Evolutionary conservation across 805 yeast species (phyloP).

Genomic region (Candida cerambycidarum): DNA sequence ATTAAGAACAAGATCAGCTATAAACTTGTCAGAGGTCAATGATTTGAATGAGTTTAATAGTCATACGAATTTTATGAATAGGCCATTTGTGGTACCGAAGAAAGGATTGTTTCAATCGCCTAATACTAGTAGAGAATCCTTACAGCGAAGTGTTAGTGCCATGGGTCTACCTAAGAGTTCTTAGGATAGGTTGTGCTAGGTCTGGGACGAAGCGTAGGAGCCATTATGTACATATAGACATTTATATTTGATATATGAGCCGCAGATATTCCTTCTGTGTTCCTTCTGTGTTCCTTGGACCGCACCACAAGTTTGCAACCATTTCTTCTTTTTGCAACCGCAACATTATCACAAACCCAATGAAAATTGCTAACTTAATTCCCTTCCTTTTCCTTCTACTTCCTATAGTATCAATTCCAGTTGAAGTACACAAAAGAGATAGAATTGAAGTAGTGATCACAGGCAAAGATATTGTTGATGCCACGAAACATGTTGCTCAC

Average conservation of each 20-base stretch:
- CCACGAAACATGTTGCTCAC: slow-evolving; percentile 16
- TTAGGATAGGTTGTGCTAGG: too few species aligned
- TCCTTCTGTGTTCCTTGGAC: too few species aligned
- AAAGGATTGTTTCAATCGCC: slow-evolving; percentile 16
- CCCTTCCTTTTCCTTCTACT: not conserved
- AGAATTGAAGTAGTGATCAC: slow-evolving; percentile 19
- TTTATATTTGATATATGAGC: not conserved
- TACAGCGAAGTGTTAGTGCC: slow-evolving; percentile 21
- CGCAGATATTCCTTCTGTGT: too few species aligned
- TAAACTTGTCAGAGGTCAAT: slow-evolving; percentile 23
- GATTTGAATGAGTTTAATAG: slow-evolving; percentile 12
- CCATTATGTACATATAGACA: not conserved
- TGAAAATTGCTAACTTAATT: not conserved
- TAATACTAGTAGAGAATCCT: slow-evolving; percentile 26
- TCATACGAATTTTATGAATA: slow-evolving; percentile 30
- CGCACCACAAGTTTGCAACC: too few species aligned
- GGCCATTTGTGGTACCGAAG: slow-evolving; percentile 37
- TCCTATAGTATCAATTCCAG: not conserved
- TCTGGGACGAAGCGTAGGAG: not conserved
- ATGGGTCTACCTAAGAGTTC: slow-evolving; percentile 13
- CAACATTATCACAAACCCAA: not conserved
- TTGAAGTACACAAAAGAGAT: slow-evolving; percentile 7
- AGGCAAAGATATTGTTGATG: slow-evolving; percentile 17
- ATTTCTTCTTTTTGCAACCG: too few species aligned
- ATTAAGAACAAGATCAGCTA: slow-evolving; percentile 38